Conservation (phyloP, 2,329 filamentous ascomycete genomes). For the Aspergillus unguis region DNA sequence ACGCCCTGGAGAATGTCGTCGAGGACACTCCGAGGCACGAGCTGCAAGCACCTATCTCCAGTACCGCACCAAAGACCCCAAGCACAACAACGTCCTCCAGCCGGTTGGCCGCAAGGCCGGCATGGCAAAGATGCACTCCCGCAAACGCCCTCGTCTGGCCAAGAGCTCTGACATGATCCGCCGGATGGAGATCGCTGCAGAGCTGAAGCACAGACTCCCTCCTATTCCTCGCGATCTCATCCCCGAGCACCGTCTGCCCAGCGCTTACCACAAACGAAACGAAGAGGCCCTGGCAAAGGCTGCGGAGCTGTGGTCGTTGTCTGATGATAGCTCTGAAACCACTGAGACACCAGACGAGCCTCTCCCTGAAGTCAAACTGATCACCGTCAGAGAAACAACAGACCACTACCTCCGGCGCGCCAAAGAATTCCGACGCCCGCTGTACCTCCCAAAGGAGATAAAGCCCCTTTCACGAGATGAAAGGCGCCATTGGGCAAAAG, state of each 20-base stretch:
- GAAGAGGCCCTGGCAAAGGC: background rate
- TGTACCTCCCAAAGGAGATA: background rate
- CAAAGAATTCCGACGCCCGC: background rate
- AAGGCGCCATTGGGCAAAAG: background rate
- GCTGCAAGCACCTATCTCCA: background rate
- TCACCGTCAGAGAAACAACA: background rate
- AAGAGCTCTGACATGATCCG: background rate
- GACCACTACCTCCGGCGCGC: background rate
- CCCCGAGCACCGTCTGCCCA: background rate
- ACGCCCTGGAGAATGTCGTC: background rate
- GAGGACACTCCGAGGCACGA: background rate
- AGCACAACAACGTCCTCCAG: background rate
- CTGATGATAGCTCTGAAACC: too few relatives aligned
- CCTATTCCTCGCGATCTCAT: background rate
- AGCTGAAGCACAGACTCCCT: background rate
- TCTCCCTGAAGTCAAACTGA: background rate
- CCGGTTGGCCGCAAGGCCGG: background rate
- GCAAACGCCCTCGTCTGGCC: constrained; percentile 1
- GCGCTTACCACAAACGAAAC: background rate
- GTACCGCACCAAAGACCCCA: background rate
- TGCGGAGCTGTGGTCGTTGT: too few relatives aligned
- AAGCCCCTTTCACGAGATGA: background rate
- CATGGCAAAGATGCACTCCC: background rate
- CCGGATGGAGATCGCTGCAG: background rate
- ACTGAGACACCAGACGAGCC: too few relatives aligned